These are phyloP conservation scores for Laetiporus sulphureus DNA, from an alignment of 1,284 basidiomycete species.

Conservation along the genomic window DNA sequence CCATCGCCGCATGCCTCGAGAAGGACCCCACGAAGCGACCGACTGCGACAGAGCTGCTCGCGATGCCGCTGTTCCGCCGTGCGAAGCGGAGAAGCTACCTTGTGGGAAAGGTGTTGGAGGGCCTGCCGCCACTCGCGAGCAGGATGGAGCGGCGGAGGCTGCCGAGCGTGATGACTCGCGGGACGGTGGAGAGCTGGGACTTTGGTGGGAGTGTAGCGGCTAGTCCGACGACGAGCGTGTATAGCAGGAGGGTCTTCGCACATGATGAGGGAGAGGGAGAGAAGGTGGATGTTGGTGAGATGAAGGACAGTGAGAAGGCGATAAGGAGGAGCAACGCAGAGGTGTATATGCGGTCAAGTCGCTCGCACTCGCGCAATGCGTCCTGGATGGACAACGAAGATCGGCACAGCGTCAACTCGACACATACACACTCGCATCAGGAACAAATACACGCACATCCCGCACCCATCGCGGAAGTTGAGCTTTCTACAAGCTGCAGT, in stretches of 20 bases:
- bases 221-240: conserved; percentile 21
- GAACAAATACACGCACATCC: conserved; percentile 6
- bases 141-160: conserved; percentile 61
- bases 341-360: conserved; percentile 13
- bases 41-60: conserved; percentile 70
- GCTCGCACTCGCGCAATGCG: conserved; percentile 8
- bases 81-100: conserved; percentile 74
- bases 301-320: conserved; percentile 7
- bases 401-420: conserved; percentile 6
- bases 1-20: conserved; percentile 73
- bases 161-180: conserved; percentile 33
- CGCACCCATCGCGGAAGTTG: conserved; percentile 10
- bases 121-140: conserved; percentile 61
- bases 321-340: conserved; percentile 10
- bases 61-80: conserved; percentile 72
- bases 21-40: conserved; percentile 83
- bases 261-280: conserved; percentile 7
- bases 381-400: conserved; percentile 7
- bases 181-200: conserved; percentile 63
- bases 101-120: conserved; percentile 64
- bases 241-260: conserved; percentile 12
- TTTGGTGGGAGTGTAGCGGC: conserved; percentile 32
- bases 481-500: no score
- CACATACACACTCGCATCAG: no score
- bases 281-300: conserved; percentile 8